Base-by-base conservation (phyloP, 805 yeast genomes). In the Spathaspora boniae region DNA sequence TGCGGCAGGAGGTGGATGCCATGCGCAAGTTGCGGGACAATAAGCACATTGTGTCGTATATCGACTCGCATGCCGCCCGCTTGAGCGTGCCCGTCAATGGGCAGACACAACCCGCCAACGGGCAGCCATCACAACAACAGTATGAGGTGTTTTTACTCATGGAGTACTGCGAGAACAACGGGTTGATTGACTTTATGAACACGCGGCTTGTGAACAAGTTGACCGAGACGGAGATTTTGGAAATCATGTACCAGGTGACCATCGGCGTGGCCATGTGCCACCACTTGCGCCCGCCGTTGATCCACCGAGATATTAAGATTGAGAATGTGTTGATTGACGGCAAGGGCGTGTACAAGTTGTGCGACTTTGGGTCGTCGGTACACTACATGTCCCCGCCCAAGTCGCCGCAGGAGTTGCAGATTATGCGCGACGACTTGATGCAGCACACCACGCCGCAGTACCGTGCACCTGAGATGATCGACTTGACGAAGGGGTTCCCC, bases 1-100 rank as follows among this genome's bases (percentile, higher is more conserved):
- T 93, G 33, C 68, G 98, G 43, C 96, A 94, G 26, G 99, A 93
- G 58, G 98, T 93, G 11, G 98, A 93, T 54, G 95, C 97, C 9
- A 91, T 93, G 98, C 85, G 86, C 60, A 70, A 95, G 18, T 68
- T 93, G 22, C 68, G 80, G 42, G 95, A 95, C 6, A 76, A 84
- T 45, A 73, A 74, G 30, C 80, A 82, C 53, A 79, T 93, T 42
- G 98, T 93, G 2, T 80, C 86, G 3, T 93, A 93, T 57, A 85
- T 88, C 34, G 98, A 93, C 58, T 86, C 96, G 3, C 96, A 93
- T 62, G 98, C 98, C 5, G 79, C 94, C 9, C 72, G 94, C 47
- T 63, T 82, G 58, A 46, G 49, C 16, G 34, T 41, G 8, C 35
- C 38, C 8, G 18, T 38, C 4, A 37, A 34, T 15, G 33, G 38